Percentiles rank a stretch among this genome's conserved stretches.
Evolutionary conservation across 768 basidiomycete species (phyloP).

Genomic region (Asterophora parasitica): DNA sequence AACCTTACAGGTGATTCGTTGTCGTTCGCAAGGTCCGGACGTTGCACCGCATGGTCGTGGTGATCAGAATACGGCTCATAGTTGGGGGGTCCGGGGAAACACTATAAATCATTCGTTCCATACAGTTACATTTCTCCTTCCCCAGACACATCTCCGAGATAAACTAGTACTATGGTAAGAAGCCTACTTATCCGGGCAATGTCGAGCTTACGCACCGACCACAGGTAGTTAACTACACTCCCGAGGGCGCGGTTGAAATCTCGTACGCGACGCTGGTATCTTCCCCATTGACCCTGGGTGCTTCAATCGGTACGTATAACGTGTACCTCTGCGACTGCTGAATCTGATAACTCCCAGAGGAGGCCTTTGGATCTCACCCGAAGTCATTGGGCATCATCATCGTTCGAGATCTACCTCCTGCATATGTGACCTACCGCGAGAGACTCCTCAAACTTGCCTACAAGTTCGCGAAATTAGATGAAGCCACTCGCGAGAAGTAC

Average conservation of each 20-base stretch:
- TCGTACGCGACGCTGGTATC: conserved; percentile 57
- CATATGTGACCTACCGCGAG: conserved; percentile 60
- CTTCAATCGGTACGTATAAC: conserved; percentile 53
- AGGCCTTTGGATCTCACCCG: conserved; percentile 79
- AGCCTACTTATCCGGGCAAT: conserved; percentile 12
- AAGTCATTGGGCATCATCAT: conserved; percentile 78
- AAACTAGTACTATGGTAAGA: conserved; percentile 18
- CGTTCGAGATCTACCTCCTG: conserved; percentile 71
- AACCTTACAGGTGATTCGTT: too few species aligned
- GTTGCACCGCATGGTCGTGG: too few species aligned
- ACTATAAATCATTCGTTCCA: too few species aligned
- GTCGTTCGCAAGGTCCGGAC: too few species aligned
- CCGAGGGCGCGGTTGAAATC: conserved; percentile 54
- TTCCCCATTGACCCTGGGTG: conserved; percentile 45
- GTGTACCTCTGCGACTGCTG: background rate
- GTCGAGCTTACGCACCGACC: conserved; percentile 14
- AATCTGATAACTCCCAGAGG: conserved; percentile 37
- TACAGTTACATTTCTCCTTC: background rate
- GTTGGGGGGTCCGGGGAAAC: too few species aligned
- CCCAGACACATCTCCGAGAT: background rate
- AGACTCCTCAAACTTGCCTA: conserved; percentile 71
- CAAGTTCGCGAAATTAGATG: conserved; percentile 69
- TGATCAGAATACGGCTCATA: too few species aligned
- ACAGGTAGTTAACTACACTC: conserved; percentile 29
- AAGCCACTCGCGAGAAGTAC: conserved; percentile 64